Evolutionary conservation across 2,329 filamentous ascomycete genomes (phyloP).

Genomic region (Apiospora pterosperma): DNA sequence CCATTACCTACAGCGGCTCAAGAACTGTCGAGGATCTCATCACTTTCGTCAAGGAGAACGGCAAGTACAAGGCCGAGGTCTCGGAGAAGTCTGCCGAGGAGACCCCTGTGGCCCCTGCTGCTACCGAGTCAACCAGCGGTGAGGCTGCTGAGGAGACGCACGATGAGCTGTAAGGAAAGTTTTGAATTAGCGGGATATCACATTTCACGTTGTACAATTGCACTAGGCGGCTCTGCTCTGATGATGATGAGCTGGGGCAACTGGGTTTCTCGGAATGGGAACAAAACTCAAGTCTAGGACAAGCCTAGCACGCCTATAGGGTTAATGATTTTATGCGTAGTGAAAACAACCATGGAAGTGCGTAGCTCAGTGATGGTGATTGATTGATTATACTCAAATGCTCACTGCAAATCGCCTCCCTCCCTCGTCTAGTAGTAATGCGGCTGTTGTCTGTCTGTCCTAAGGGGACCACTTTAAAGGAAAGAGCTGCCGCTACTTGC

Average conservation of each 20-base stretch:
- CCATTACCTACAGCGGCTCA: slow-evolving; percentile 82
- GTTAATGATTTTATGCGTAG: slow-evolving; percentile 10
- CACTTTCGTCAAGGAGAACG: slow-evolving; percentile 91
- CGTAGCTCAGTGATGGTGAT: background rate
- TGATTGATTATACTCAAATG: background rate
- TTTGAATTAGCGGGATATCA: slow-evolving; percentile 13
- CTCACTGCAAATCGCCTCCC: too few relatives aligned
- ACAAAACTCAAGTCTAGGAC: slow-evolving; percentile 5
- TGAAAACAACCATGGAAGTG: background rate
- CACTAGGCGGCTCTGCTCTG: slow-evolving; percentile 9
- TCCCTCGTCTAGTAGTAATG: too few relatives aligned
- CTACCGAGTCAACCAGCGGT: slow-evolving; percentile 44
- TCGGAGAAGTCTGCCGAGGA: slow-evolving; percentile 54
- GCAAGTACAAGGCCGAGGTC: slow-evolving; percentile 78
- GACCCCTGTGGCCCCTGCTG: slow-evolving; percentile 45
- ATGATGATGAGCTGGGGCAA: slow-evolving; percentile 3
- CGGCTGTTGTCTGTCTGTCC: too few relatives aligned
- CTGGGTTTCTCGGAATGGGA: slow-evolving; percentile 3
- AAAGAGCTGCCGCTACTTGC: background rate
- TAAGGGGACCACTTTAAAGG: background rate
- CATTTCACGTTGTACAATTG: slow-evolving; percentile 8
- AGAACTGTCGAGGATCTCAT: slow-evolving; percentile 90
- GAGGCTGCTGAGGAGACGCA: slow-evolving; percentile 51
- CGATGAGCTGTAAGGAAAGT: slow-evolving; percentile 69
- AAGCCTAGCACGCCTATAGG: slow-evolving; percentile 8